phyloP scores from a whole-genome alignment of 441 rosid genomes.

The Croton laevigatus region DNA sequence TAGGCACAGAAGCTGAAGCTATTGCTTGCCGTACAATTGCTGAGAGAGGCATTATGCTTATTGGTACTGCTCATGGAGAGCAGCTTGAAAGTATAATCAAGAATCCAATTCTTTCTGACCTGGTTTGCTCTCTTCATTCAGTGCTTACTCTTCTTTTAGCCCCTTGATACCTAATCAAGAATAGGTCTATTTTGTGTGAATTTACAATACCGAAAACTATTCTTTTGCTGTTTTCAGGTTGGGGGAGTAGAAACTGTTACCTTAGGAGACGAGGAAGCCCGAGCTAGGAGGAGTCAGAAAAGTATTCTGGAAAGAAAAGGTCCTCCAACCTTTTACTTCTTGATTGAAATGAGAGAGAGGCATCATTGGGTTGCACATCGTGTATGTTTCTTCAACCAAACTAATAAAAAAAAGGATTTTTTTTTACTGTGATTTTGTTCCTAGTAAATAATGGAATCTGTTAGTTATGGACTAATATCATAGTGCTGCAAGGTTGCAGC shows the following conservation, averaged over 20 bases:
- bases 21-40: slow-evolving; percentile 65
- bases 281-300: slow-evolving; percentile 53
- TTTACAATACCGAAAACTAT: neutral
- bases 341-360: slow-evolving; percentile 67
- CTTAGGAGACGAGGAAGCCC: slow-evolving; percentile 65
- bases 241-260: slow-evolving; percentile 62
- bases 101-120: slow-evolving; percentile 57
- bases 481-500: too few relatives aligned
- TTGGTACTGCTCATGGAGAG: slow-evolving; percentile 70
- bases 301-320: slow-evolving; percentile 59
- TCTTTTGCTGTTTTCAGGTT: slow-evolving; percentile 36
- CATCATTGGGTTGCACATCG: slow-evolving; percentile 62
- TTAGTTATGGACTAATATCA: too few relatives aligned
- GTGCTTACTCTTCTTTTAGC: slow-evolving; percentile 1
- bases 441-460: neutral
- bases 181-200: too few relatives aligned
- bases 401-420: neutral
- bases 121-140: slow-evolving; percentile 39
- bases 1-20: slow-evolving; percentile 68
- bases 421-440: neutral
- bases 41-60: slow-evolving; percentile 67
- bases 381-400: slow-evolving; percentile 25
- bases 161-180: neutral
- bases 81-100: slow-evolving; percentile 53
- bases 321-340: slow-evolving; percentile 63